A percentile compares a stretch with the other conserved stretches of the same genome.
Conservation (phyloP, 306 rosid species). For the Corylus avellana region DNA sequence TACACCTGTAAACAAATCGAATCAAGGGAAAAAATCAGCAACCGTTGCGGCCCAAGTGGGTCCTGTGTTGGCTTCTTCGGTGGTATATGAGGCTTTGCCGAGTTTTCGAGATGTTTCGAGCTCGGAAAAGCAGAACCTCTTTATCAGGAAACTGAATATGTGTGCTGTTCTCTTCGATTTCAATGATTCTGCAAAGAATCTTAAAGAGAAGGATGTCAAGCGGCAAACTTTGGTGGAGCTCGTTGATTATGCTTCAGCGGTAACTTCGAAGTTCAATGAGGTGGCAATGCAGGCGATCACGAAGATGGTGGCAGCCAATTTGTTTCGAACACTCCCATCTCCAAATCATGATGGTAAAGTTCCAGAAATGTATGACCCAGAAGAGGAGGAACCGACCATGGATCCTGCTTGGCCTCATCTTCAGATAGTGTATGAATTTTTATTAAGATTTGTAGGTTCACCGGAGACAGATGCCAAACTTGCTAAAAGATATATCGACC, state of each 20-base stretch:
- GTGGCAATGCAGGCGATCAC: constrained; percentile 53
- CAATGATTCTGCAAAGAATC: constrained; percentile 46
- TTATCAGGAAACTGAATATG: constrained; percentile 52
- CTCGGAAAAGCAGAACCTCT: constrained; percentile 51
- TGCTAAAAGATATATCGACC: constrained; percentile 59
- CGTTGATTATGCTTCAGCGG: constrained; percentile 49
- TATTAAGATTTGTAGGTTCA: constrained; percentile 57
- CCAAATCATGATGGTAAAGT: constrained; percentile 42
- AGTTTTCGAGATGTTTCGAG: constrained; percentile 53
- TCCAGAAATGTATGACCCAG: constrained; percentile 46
- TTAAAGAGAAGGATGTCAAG: constrained; percentile 57
- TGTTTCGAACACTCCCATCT: constrained; percentile 54
- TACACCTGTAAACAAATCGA: constrained; percentile 12
- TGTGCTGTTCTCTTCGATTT: constrained; percentile 60
- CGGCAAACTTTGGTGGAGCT: constrained; percentile 58
- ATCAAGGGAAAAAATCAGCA: constrained; percentile 43
- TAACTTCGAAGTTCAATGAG: constrained; percentile 53
- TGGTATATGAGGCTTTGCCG: constrained; percentile 57
- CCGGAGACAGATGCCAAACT: constrained; percentile 64
- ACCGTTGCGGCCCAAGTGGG: constrained; percentile 26
- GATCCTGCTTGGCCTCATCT: constrained; percentile 71
- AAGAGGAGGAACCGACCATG: constrained; percentile 60
- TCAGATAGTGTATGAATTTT: constrained; percentile 58
- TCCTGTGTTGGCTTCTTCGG: constrained; percentile 29
- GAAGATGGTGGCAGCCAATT: constrained; percentile 53